Evolutionary conservation across 2,329 filamentous ascomycete genomes (phyloP).

Genomic region (Endoconidiophora polonica): DNA sequence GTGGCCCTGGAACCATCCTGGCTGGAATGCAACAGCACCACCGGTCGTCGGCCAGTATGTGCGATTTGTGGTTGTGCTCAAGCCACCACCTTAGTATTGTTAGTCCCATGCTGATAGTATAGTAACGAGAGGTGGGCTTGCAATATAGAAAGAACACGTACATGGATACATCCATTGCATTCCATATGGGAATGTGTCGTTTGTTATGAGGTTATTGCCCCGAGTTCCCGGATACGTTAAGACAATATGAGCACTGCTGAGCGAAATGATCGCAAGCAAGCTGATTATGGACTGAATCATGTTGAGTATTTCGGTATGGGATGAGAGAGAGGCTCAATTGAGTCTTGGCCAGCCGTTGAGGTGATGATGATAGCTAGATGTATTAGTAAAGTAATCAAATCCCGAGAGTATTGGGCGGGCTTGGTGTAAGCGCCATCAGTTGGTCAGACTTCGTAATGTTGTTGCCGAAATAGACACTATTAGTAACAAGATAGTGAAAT

Average conservation of each 20-base stretch:
- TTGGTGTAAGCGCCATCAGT: too few relatives aligned
- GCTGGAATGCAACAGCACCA: conserved; percentile 78
- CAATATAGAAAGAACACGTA: conserved; percentile 29
- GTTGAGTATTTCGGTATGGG: conserved; percentile 10
- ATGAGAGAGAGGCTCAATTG: conserved; percentile 12
- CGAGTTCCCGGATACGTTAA: conserved; percentile 76
- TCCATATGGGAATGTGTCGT: conserved; percentile 65
- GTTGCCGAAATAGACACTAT: too few relatives aligned
- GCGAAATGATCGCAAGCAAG: conserved; percentile 28
- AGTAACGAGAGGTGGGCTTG: neutral
- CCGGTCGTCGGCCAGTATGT: conserved; percentile 83
- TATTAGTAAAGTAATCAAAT: too few relatives aligned
- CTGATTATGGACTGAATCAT: conserved; percentile 32
- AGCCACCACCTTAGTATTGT: conserved; percentile 55
- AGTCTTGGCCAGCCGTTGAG: neutral
- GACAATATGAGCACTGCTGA: conserved; percentile 56
- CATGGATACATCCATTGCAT: conserved; percentile 96
- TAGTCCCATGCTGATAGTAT: conserved; percentile 10
- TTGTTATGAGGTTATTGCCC: conserved; percentile 71
- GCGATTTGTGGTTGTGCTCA: conserved; percentile 59
- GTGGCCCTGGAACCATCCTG: conserved; percentile 92
- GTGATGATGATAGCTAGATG: too few relatives aligned
- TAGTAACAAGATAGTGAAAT: too few relatives aligned
- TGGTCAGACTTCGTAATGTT: too few relatives aligned
- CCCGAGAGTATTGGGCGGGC: too few relatives aligned